Conservation (phyloP, 352 stramenopile genomes). For the Globisporangium okanoganense region DNA sequence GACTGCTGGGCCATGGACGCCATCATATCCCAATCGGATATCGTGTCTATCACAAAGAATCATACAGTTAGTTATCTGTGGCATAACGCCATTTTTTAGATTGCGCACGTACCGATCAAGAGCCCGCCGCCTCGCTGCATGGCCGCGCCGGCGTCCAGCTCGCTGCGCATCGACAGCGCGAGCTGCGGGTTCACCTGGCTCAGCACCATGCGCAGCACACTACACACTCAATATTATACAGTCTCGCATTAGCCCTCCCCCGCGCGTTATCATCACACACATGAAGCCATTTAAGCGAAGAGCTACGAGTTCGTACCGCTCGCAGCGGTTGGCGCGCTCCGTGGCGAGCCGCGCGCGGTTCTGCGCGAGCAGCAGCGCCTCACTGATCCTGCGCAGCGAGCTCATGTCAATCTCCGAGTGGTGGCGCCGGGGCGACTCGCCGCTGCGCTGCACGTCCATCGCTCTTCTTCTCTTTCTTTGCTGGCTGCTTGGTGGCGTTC, state of each 20-base stretch:
- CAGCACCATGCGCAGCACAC: slow-evolving; percentile 18
- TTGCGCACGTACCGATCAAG: background rate
- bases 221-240: slow-evolving; percentile 4
- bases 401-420: slow-evolving; percentile 50
- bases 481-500: background rate
- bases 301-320: slow-evolving; percentile 39
- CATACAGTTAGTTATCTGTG: background rate
- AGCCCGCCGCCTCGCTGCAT: slow-evolving; percentile 2
- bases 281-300: slow-evolving; percentile 1
- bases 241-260: background rate
- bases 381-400: slow-evolving; percentile 59
- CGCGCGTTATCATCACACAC: background rate
- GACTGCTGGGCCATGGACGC: slow-evolving; percentile 5
- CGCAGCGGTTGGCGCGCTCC: slow-evolving; percentile 55
- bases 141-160: slow-evolving; percentile 8
- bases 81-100: too few species aligned
- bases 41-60: slow-evolving; percentile 4
- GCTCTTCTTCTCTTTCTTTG: background rate
- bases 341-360: slow-evolving; percentile 57
- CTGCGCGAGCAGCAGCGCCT: slow-evolving; percentile 67
- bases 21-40: slow-evolving; percentile 19
- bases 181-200: slow-evolving; percentile 16
- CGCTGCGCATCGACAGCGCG: slow-evolving; percentile 12
- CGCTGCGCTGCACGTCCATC: background rate
- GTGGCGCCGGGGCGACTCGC: slow-evolving; percentile 27